A percentile compares a stretch with the other conserved stretches of the same genome.
phyloP scores from a whole-genome alignment of 1,284 basidiomycete species.

The Melampsora larici-populina region DNA sequence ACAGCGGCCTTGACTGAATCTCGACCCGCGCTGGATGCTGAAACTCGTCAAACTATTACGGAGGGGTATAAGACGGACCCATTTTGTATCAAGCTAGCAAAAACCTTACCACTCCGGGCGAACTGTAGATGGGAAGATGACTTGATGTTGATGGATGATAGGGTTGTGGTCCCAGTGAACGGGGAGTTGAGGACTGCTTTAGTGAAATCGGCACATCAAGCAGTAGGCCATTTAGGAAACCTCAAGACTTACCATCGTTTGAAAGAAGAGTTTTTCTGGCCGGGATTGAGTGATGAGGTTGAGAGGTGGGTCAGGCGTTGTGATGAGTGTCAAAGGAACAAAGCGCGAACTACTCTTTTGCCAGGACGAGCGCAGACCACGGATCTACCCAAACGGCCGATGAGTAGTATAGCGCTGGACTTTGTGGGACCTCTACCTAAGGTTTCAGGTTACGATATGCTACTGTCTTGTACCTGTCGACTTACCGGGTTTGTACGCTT shows the following conservation, averaged over 20 bases:
- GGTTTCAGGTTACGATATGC: slow-evolving; percentile 1
- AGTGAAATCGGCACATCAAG: not conserved
- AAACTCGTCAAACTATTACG: too few species aligned
- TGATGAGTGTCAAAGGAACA: not conserved
- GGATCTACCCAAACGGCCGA: not conserved
- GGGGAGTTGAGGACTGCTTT: too few species aligned
- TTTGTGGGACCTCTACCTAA: not conserved
- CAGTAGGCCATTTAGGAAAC: not conserved
- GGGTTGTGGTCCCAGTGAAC: too few species aligned
- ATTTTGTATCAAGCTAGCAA: too few species aligned
- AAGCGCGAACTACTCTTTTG: not conserved
- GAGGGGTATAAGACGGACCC: too few species aligned
- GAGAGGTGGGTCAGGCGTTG: not conserved
- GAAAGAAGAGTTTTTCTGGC: not conserved
- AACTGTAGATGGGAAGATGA: too few species aligned
- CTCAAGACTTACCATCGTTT: not conserved
- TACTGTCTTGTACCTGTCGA: not conserved
- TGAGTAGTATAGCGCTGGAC: not conserved
- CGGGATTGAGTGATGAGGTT: not conserved
- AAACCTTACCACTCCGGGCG: too few species aligned
- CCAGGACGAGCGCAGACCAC: not conserved
- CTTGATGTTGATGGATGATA: too few species aligned
- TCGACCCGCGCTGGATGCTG: too few species aligned
- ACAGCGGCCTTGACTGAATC: not conserved
- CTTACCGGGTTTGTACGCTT: not conserved